These are phyloP conservation scores for Magnusiomyces suaveolens DNA, from an alignment of 1,139 yeast species.

Conservation along the genomic window DNA sequence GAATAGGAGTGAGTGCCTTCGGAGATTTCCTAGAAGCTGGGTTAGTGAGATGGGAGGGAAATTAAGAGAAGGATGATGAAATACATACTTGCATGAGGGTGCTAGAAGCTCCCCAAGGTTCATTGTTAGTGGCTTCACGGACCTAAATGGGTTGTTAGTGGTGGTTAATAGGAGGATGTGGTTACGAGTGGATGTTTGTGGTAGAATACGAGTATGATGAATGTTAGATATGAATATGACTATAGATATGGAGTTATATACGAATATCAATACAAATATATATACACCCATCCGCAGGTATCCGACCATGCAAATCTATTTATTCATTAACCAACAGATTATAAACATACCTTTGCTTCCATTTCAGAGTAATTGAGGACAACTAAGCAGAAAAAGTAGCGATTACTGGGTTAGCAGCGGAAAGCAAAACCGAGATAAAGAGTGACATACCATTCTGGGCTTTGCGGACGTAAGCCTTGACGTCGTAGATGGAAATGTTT, in stretches of 20 bases:
- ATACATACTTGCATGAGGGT: slow-evolving; percentile 78
- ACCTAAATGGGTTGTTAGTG: slow-evolving; percentile 17
- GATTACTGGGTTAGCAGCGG: slow-evolving; percentile 2
- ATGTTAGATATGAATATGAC: too few relatives aligned
- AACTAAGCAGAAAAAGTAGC: slow-evolving; percentile 26
- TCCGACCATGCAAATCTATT: too few relatives aligned
- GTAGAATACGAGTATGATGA: too few relatives aligned
- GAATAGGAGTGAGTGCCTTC: slow-evolving; percentile 13
- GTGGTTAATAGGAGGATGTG: background rate
- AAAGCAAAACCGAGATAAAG: background rate
- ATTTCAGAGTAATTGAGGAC: slow-evolving; percentile 90
- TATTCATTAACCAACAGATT: too few relatives aligned
- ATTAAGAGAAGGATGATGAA: slow-evolving; percentile 40
- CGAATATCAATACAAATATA: too few relatives aligned
- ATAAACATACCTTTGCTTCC: slow-evolving; percentile 84
- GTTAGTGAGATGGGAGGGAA: slow-evolving; percentile 11
- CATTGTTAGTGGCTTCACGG: slow-evolving; percentile 95
- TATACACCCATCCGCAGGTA: too few relatives aligned
- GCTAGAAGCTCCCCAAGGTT: slow-evolving; percentile 98
- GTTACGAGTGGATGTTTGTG: background rate
- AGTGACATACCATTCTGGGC: slow-evolving; percentile 65
- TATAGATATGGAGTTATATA: too few relatives aligned
- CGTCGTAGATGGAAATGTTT: slow-evolving; percentile 84
- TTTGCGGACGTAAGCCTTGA: slow-evolving; percentile 92
- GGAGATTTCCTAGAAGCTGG: background rate